A percentile compares a stretch with the other conserved stretches of the same genome.
Conservation (phyloP, 176 grass and related monocot genomes). For the bread wheat (Triticum aestivum) region IWGSC_CS_RefSeq_v2.1 NC_057797.1:148913858-148914357, state of each 20-base stretch:
- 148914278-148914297: background rate
- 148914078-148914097: background rate
- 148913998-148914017: too few species aligned
- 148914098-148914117: background rate
- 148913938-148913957: too few species aligned
- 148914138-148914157: background rate
- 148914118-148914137: background rate
- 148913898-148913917: too few species aligned
- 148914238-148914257: background rate
- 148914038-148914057: too few species aligned
- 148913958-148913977: too few species aligned
- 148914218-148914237: background rate
- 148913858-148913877: too few species aligned
- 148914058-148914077: background rate
- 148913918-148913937: too few species aligned
- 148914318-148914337: background rate
- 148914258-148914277: background rate
- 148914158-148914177: background rate
- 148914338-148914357: too few species aligned
- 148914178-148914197: background rate
- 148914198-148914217: background rate
- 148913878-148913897: too few species aligned
- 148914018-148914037: too few species aligned
- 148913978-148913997: too few species aligned
- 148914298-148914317: background rate